A percentile compares a stretch with the other conserved stretches of the same genome.
Evolutionary conservation across 2,329 filamentous ascomycete species (phyloP).

Genomic region (Fusarium xylarioides): DNA sequence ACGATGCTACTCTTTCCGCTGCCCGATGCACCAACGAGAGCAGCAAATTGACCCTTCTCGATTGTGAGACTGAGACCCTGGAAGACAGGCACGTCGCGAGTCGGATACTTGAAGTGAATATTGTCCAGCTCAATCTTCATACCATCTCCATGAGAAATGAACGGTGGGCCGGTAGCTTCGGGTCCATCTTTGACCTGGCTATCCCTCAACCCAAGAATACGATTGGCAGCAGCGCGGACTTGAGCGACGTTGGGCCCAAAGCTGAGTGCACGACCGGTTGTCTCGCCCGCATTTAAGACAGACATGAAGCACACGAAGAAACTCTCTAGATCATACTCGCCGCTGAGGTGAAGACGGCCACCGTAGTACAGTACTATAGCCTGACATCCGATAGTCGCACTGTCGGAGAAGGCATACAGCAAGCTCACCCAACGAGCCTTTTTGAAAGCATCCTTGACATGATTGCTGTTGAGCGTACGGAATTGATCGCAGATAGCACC

Average conservation of each 20-base stretch:
- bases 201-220: slow-evolving; percentile 63
- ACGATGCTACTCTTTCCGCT: slow-evolving; percentile 80
- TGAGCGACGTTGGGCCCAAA: slow-evolving; percentile 72
- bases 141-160: slow-evolving; percentile 52
- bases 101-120: slow-evolving; percentile 69
- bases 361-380: slow-evolving; percentile 74
- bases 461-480: slow-evolving; percentile 62
- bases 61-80: slow-evolving; percentile 69
- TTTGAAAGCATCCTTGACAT: slow-evolving; percentile 66
- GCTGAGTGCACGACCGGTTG: slow-evolving; percentile 55
- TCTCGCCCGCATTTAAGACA: slow-evolving; percentile 70
- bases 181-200: slow-evolving; percentile 23
- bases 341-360: slow-evolving; percentile 62
- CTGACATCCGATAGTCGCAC: slow-evolving; percentile 68
- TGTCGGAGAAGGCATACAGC: slow-evolving; percentile 75
- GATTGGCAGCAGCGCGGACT: slow-evolving; percentile 65
- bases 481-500: slow-evolving; percentile 71
- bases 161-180: slow-evolving; percentile 46
- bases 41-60: slow-evolving; percentile 74
- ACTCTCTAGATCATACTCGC: slow-evolving; percentile 56
- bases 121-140: slow-evolving; percentile 65
- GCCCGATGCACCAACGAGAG: slow-evolving; percentile 74
- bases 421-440: slow-evolving; percentile 70
- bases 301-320: slow-evolving; percentile 71
- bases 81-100: slow-evolving; percentile 65